These are phyloP conservation scores for Lycium ferocissimum DNA, from an alignment of 257 asterid genomes.

Conservation along the genomic window DNA sequence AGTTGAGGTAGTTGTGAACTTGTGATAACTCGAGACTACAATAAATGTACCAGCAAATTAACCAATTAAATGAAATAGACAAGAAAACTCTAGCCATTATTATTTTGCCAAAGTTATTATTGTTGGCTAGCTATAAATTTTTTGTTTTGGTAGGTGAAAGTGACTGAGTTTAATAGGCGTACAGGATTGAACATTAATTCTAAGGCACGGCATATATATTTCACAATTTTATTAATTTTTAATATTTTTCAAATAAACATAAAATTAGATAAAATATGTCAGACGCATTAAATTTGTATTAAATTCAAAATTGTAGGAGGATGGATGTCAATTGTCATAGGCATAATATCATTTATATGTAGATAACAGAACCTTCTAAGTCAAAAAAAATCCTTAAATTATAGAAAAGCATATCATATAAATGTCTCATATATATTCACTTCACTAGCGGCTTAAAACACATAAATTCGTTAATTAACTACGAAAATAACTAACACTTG, in stretches of 20 bases:
- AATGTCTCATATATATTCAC: background rate
- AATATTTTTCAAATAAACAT: background rate
- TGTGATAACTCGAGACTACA: background rate
- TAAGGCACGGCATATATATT: background rate
- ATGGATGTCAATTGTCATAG: background rate
- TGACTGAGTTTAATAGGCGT: background rate
- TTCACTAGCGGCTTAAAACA: background rate
- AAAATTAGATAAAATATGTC: background rate
- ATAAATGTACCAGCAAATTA: background rate
- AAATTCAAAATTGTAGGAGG: background rate
- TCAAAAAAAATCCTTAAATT: background rate
- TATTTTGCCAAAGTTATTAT: background rate
- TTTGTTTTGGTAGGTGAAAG: no score
- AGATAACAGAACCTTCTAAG: background rate
- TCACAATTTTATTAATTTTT: background rate
- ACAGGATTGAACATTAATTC: background rate
- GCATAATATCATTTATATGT: background rate
- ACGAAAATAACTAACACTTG: background rate
- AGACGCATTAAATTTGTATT: background rate
- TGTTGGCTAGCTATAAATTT: background rate
- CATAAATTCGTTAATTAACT: background rate
- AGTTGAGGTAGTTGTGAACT: background rate
- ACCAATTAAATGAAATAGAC: background rate
- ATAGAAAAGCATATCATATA: background rate
- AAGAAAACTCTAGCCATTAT: background rate